phyloP scores from a whole-genome alignment of 805 yeast genomes.

The Wickerhamomyces hampshirensis region DNA sequence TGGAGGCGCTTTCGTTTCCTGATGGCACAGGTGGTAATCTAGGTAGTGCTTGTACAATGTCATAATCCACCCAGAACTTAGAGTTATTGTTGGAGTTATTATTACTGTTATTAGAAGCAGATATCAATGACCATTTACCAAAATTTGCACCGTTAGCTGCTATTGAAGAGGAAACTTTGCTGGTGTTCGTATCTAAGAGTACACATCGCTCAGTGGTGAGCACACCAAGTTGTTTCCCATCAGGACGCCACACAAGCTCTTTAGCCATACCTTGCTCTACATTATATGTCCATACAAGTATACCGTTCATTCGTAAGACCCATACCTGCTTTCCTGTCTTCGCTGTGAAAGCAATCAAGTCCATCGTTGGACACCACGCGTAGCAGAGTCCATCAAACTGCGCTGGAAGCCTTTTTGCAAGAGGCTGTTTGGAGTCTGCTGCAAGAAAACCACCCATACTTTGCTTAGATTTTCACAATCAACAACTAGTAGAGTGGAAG shows the following conservation, averaged over 20 bases:
- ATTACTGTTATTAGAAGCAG: no score
- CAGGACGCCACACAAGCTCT: conserved; percentile 30
- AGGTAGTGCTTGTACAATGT: conserved; percentile 32
- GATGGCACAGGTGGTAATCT: conserved; percentile 28
- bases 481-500: no score
- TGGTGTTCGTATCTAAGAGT: conserved; percentile 42
- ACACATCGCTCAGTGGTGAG: conserved; percentile 40
- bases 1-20: conserved; percentile 10
- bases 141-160: conserved; percentile 7
- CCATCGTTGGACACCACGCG: conserved; percentile 49
- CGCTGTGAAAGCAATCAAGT: conserved; percentile 43
- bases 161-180: conserved; percentile 30
- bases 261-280: conserved; percentile 20
- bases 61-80: no score
- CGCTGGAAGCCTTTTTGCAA: conserved; percentile 4
- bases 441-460: no score
- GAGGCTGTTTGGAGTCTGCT: conserved; percentile 1
- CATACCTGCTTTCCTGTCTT: conserved; percentile 42
- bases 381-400: conserved; percentile 13
- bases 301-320: conserved; percentile 51
- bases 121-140: conserved; percentile 15
- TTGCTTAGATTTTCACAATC: no score
- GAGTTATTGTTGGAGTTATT: no score
- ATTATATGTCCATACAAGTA: conserved; percentile 45
- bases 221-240: conserved; percentile 39